Conservation (phyloP, 1,139 yeast genomes). For the Trichomonascaceae sp. region DNA sequence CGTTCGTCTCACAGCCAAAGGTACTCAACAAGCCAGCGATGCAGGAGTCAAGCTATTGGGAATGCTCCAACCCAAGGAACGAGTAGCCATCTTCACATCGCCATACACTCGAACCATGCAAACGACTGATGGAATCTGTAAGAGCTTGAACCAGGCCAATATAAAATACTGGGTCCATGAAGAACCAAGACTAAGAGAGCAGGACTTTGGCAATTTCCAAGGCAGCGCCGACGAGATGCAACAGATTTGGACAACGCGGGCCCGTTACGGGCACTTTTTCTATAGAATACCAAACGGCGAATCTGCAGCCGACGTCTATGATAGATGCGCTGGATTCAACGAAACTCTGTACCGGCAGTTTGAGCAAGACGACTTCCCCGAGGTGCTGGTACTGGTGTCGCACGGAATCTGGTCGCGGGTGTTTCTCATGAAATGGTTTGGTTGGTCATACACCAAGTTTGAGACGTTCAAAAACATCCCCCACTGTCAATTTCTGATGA, state of each 20-base stretch:
- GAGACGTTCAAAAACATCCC: constrained; percentile 72
- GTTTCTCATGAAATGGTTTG: constrained; percentile 79
- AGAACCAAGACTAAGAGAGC: constrained; percentile 86
- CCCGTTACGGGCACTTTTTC: constrained; percentile 84
- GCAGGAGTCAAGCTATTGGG: constrained; percentile 54
- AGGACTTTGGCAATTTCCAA: constrained; percentile 90
- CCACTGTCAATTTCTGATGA: constrained; percentile 67
- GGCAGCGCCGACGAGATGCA: constrained; percentile 62
- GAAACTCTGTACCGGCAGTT: constrained; percentile 78
- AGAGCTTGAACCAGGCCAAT: constrained; percentile 35
- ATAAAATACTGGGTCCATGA: constrained; percentile 46
- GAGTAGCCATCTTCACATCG: constrained; percentile 57
- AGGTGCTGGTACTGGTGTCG: constrained; percentile 67
- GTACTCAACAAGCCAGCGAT: constrained; percentile 43
- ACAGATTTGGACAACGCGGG: constrained; percentile 64
- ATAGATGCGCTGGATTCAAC: constrained; percentile 78
- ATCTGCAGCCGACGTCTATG: constrained; percentile 91
- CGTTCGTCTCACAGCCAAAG: constrained; percentile 55
- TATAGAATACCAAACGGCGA: constrained; percentile 88
- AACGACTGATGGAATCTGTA: constrained; percentile 56
- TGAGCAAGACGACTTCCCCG: constrained; percentile 50
- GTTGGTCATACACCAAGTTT: constrained; percentile 85
- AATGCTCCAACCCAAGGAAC: constrained; percentile 39
- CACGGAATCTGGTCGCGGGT: constrained; percentile 94
- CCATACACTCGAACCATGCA: constrained; percentile 76